Percentiles rank a stretch among this genome's conserved stretches.
These are phyloP conservation scores for Dictyostelium discoideum DNA, from an alignment of 78 protist genomes.

Conservation along the genomic window dicty_2.7 NC_007088.5:4432501-4433000, in stretches of 20 bases:
- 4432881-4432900: constrained; percentile 52
- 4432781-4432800: constrained; percentile 61
- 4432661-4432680: neutral
- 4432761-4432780: constrained; percentile 54
- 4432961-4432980: constrained; percentile 70
- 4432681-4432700: neutral
- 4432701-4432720: too few relatives aligned
- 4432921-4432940: constrained; percentile 56
- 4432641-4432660: neutral
- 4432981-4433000: neutral
- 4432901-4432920: constrained; percentile 66
- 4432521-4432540: constrained; percentile 89
- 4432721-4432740: neutral
- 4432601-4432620: constrained; percentile 41
- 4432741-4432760: constrained; percentile 65
- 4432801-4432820: constrained; percentile 64
- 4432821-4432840: constrained; percentile 6
- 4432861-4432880: constrained; percentile 34
- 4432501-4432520: constrained; percentile 31
- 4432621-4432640: constrained; percentile 25
- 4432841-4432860: constrained; percentile 39
- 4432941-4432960: constrained; percentile 84
- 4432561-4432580: constrained; percentile 72
- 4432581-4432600: constrained; percentile 36
- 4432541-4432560: constrained; percentile 83